Evolutionary conservation across 306 rosid genomes (phyloP).

Genomic region (Prunus salicina): DNA sequence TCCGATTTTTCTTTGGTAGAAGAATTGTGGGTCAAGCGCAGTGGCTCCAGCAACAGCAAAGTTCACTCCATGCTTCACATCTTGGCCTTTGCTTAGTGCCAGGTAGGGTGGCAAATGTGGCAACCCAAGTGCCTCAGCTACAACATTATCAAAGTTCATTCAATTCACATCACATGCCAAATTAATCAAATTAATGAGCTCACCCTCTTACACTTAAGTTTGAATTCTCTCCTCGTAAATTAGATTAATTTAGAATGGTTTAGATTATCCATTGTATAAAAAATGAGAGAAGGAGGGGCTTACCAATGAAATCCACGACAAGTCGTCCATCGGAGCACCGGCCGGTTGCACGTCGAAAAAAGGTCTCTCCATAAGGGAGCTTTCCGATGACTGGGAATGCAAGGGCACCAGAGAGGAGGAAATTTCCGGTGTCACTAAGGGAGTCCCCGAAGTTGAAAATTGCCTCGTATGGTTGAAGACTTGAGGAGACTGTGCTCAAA

Average conservation of each 20-base stretch:
- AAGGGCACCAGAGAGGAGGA: slow-evolving; percentile 48
- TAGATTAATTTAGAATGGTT: no score
- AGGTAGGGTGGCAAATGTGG: slow-evolving; percentile 63
- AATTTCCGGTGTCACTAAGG: slow-evolving; percentile 73
- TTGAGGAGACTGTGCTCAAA: slow-evolving; percentile 19
- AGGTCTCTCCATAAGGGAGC: slow-evolving; percentile 72
- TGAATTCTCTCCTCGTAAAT: no score
- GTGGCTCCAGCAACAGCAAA: slow-evolving; percentile 86
- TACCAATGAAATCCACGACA: slow-evolving; percentile 66
- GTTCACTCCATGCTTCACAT: slow-evolving; percentile 44
- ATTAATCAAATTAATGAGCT: no score
- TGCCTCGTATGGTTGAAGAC: slow-evolving; percentile 36
- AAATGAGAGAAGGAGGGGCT: no score
- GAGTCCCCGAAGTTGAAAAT: slow-evolving; percentile 82
- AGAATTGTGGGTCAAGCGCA: slow-evolving; percentile 54
- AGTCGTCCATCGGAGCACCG: slow-evolving; percentile 75
- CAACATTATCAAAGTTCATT: no score
- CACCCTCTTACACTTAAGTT: no score
- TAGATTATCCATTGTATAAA: no score
- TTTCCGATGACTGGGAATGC: slow-evolving; percentile 48
- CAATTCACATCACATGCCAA: no score
- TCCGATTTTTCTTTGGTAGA: slow-evolving; percentile 28
- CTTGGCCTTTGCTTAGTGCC: slow-evolving; percentile 26
- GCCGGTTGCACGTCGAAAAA: slow-evolving; percentile 61
- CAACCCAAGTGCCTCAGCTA: slow-evolving; percentile 63